Base-by-base conservation (phyloP, 2,329 filamentous ascomycete species). In the Fusarium hostae region DNA sequence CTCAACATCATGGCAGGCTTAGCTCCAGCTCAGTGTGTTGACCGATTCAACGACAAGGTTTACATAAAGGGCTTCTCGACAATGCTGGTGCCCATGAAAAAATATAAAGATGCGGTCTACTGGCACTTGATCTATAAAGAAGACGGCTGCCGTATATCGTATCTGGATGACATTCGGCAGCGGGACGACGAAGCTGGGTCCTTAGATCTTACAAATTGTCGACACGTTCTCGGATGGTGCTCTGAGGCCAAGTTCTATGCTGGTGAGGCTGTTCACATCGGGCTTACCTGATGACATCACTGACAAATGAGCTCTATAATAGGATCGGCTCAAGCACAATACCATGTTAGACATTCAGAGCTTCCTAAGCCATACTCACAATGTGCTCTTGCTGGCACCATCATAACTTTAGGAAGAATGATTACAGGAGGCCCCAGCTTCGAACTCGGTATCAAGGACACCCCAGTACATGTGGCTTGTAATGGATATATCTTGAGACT, bases 171-270 rank as follows among this genome's bases (percentile, higher is more conserved):
- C 6, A 1, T 5, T 9, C 7, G 57, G 11, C 5, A 35, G 4
- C 6, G 1, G 0, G 32, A 16, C 4, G 3, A 9, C 2, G 2
- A 39, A 6, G 2, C 16, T 1, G 8, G 4, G 2, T 10, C 4
- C 0, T 16, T 20, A 12, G 58, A 56, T 24, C 7, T 65, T 1
- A 26, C 30, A 3, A 8, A 9, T 5, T 13, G 5, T 2, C 41
- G 58, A 1, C 62, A 65, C 3, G 16, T 65, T 11, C 30, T 65
- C 3, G 58, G 62, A 5, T 65, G 48, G 62, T 62, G 50, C 13
- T 62, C 37, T 1, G 24, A 50, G 0, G 62, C 43, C 3, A 55
- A 20, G 0, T 50, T 48, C 24, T 24, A 18, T 34, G 2, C 37
- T 0, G 57, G 47, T 59, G 18, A 10, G 18, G 2, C 8, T 7